Conservation (phyloP, 305 asterid species). For the Ruellia speciosa region DNA sequence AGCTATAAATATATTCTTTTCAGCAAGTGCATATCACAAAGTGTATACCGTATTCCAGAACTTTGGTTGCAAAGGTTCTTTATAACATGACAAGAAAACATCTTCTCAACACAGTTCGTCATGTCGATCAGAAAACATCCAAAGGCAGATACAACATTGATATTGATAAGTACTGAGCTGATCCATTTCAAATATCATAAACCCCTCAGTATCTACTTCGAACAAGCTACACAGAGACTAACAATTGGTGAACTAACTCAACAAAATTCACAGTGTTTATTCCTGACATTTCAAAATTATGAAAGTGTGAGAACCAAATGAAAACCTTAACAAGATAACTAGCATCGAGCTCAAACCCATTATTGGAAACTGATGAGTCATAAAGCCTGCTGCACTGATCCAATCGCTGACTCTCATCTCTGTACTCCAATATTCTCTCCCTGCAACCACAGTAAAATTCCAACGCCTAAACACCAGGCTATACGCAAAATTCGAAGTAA, state of each 20-base stretch:
- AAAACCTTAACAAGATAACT: constrained; percentile 72
- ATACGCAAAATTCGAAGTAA: background rate
- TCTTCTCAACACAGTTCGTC: background rate
- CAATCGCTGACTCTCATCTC: constrained; percentile 81
- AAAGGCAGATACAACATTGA: background rate
- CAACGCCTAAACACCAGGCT: constrained; percentile 14
- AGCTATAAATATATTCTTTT: background rate
- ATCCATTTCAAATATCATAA: background rate
- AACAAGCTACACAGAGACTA: background rate
- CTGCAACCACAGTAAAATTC: constrained; percentile 33
- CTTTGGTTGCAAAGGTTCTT: background rate
- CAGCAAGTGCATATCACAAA: background rate
- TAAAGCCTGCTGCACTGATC: constrained; percentile 80
- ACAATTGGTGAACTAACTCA: background rate
- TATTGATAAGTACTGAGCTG: too few relatives aligned
- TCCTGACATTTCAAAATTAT: background rate
- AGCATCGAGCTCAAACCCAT: constrained; percentile 81
- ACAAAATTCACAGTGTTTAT: background rate
- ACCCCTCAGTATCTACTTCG: background rate
- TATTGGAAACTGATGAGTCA: constrained; percentile 72
- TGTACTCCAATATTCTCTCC: constrained; percentile 76
- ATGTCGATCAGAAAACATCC: background rate
- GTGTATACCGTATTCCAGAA: background rate
- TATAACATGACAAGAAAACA: background rate
- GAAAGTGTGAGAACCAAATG: background rate